phyloP scores from a whole-genome alignment of 345 rosid genomes.

The Balakata baccata region DNA sequence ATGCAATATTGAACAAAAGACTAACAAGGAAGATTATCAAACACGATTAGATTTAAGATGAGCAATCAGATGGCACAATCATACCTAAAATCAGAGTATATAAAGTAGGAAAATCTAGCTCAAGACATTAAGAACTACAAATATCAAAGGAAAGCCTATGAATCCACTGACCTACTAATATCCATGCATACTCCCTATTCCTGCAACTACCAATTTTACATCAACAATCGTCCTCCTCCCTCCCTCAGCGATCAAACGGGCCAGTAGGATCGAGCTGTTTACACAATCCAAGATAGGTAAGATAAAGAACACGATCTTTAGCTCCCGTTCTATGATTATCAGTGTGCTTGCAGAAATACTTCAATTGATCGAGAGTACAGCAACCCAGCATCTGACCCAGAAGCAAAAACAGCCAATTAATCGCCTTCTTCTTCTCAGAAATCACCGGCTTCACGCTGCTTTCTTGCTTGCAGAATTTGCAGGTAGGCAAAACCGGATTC shows the following conservation, averaged over 20 bases:
- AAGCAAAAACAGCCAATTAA: constrained; percentile 86
- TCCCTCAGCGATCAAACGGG: constrained; percentile 34
- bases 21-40: no score
- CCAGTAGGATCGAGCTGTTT: constrained; percentile 61
- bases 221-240: background rate
- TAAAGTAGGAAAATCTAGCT: no score
- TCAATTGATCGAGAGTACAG: constrained; percentile 69
- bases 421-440: constrained; percentile 41
- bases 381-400: constrained; percentile 65
- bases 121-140: no score
- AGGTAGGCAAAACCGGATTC: constrained; percentile 42
- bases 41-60: no score
- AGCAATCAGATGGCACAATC: no score
- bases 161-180: no score
- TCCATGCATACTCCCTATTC: background rate
- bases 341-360: constrained; percentile 82
- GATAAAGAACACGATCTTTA: constrained; percentile 71
- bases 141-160: no score
- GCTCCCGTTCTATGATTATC: constrained; percentile 77
- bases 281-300: constrained; percentile 58
- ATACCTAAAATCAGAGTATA: no score
- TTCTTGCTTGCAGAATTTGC: constrained; percentile 49
- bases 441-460: constrained; percentile 59
- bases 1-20: no score
- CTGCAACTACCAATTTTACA: background rate